A percentile compares a stretch with the other conserved stretches of the same genome.
Evolutionary conservation across 2,329 filamentous ascomycete species (phyloP).

Genomic region (Penicillium paneum): DNA sequence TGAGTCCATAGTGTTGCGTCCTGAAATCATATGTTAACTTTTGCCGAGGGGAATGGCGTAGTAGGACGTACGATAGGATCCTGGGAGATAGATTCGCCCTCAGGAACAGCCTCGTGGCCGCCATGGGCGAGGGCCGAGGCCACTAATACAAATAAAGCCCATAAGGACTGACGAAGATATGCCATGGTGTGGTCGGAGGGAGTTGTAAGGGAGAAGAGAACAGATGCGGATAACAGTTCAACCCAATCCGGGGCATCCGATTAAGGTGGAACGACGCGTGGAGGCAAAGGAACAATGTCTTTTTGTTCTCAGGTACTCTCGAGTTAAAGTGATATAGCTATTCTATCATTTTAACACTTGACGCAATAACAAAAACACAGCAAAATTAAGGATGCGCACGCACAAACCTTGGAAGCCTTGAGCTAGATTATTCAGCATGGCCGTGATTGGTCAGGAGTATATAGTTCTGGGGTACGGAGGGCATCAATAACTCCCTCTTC

Average conservation of each 20-base stretch:
- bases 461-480: background rate
- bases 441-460: slow-evolving; percentile 14
- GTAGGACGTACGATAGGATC: slow-evolving; percentile 66
- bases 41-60: background rate
- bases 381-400: background rate
- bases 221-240: slow-evolving; percentile 7
- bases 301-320: background rate
- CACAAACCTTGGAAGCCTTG: background rate
- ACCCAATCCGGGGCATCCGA: slow-evolving; percentile 25
- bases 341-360: background rate
- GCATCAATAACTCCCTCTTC: background rate
- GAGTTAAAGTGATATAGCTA: background rate
- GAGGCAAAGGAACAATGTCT: background rate
- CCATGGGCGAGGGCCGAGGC: slow-evolving; percentile 47
- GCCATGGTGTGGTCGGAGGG: slow-evolving; percentile 14
- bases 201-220: slow-evolving; percentile 10
- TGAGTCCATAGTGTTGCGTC: slow-evolving; percentile 90
- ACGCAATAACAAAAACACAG: background rate
- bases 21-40: slow-evolving; percentile 31
- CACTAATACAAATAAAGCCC: slow-evolving; percentile 27
- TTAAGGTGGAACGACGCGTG: slow-evolving; percentile 10
- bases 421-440: slow-evolving; percentile 19
- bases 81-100: slow-evolving; percentile 65
- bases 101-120: slow-evolving; percentile 59
- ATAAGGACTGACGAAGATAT: slow-evolving; percentile 21